These are phyloP conservation scores for Populus euphratica DNA, from an alignment of 345 rosid genomes.

Conservation along the genomic window DNA sequence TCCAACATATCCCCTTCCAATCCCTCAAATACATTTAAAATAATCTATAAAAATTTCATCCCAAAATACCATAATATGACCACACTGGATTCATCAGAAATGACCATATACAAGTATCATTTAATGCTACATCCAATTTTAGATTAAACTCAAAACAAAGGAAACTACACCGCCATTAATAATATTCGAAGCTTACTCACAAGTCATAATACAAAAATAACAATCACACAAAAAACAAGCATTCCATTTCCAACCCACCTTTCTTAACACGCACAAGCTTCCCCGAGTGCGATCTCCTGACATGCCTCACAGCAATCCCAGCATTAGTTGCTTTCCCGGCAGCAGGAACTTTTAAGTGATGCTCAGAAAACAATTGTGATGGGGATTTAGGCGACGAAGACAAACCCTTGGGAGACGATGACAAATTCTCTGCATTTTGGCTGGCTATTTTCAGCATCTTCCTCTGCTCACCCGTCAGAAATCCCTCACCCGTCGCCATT, in stretches of 20 bases:
- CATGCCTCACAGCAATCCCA: conserved; percentile 71
- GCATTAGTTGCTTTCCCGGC: conserved; percentile 56
- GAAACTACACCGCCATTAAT: neutral
- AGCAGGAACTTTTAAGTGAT: conserved; percentile 60
- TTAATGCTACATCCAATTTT: neutral
- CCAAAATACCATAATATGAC: neutral
- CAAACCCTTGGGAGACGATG: conserved; percentile 62
- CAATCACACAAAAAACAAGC: neutral
- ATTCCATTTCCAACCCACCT: conserved; percentile 39
- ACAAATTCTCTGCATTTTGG: conserved; percentile 46
- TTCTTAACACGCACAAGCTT: conserved; percentile 76
- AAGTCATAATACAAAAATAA: neutral
- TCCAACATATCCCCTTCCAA: neutral
- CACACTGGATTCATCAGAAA: neutral
- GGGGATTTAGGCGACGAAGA: conserved; percentile 50
- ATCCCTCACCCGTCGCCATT: conserved; percentile 82
- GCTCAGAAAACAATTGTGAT: conserved; percentile 51
- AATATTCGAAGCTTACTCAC: neutral
- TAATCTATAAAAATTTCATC: neutral
- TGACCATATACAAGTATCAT: neutral
- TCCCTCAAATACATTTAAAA: neutral
- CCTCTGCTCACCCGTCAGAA: conserved; percentile 81
- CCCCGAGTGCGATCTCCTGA: conserved; percentile 83
- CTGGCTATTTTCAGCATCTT: conserved; percentile 71
- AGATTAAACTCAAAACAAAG: neutral